These are phyloP conservation scores for Aspergillus fumigatus DNA, from an alignment of 2,329 filamentous ascomycete species.

Conservation along the genomic window DNA sequence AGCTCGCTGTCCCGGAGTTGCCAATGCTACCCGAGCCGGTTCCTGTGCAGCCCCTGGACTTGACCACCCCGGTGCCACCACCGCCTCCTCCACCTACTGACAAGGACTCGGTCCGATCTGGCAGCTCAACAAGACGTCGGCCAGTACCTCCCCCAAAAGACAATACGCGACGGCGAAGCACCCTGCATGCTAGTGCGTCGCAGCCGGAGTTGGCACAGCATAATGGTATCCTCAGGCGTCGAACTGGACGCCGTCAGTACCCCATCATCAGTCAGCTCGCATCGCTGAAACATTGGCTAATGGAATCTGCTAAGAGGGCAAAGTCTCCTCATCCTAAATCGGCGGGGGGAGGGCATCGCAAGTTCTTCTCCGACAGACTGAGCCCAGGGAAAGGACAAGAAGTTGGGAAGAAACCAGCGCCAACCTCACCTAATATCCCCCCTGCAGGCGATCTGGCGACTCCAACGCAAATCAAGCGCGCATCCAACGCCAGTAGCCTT, in stretches of 20 bases:
- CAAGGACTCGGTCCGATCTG: constrained; percentile 66
- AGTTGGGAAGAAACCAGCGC: constrained; percentile 22
- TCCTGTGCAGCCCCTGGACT: constrained; percentile 30
- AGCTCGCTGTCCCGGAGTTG: constrained; percentile 67
- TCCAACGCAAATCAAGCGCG: constrained; percentile 37
- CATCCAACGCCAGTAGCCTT: constrained; percentile 39
- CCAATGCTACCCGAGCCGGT: constrained; percentile 66
- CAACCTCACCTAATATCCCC: constrained; percentile 19
- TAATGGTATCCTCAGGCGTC: constrained; percentile 53
- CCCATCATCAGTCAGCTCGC: constrained; percentile 64
- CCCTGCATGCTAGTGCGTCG: constrained; percentile 74
- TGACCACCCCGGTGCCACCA: constrained; percentile 39
- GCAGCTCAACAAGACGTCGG: constrained; percentile 71
- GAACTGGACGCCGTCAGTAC: constrained; percentile 54
- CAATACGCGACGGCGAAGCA: constrained; percentile 71
- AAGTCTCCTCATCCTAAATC: constrained; percentile 49
- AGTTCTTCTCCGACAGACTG: constrained; percentile 36
- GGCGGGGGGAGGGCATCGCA: constrained; percentile 28
- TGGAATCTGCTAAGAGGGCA: constrained; percentile 61
- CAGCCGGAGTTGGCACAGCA: constrained; percentile 58
- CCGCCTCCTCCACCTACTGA: constrained; percentile 64
- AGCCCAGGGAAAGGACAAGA: constrained; percentile 38
- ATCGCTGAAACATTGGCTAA: constrained; percentile 67
- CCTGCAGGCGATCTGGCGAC: constrained; percentile 27
- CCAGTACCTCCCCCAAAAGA: constrained; percentile 86